Evolutionary conservation across 23 red algal species (phyloP), one percentile per base, ranked within the genome.

Genomic region (Agarophyton chilense): DNA sequence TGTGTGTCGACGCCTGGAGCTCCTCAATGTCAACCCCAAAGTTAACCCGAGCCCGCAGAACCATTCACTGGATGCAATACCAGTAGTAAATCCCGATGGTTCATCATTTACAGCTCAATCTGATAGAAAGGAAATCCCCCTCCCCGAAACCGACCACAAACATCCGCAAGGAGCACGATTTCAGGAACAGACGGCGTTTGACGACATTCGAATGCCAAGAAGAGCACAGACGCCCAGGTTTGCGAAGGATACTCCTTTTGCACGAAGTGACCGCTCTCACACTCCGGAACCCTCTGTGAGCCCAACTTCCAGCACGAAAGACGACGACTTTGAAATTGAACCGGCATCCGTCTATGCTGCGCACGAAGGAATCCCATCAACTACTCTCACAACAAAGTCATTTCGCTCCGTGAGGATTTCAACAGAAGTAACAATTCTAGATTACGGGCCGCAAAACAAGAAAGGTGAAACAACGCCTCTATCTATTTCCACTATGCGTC

Each of bases 261-360:
- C 60, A 13, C 7, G 0, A 65, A 65, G 31, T 2, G 10, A 7
- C 60, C 25, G 17, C 33, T 46, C 68, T 0, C 38, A 45, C 0
- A 49, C 45, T 16, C 47, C 68, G 4, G 39, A 74, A 43, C 1
- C 33, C 43, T 74, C 68, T 29, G 68, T 29, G 2, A 43, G 19
- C 41, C 28, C 32, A 19, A 56, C 35, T 19, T 50, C 38, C 28
- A 45, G 26, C 14, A 47, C 42, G 5, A 29, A 64, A 18, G 78
- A 83, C 54, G 79, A 83, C 18, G 79, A 83, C 18, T 83, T 66
- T 66, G 53, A 13, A 8, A 83, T 83, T 24, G 79, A 83, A 65
- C 79, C 79, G 4, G 79, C 79, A 11, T 66, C 79, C 32, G 79
- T 58, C 22, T 33, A 26, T 39, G 57, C 56, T 14, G 33, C 61